phyloP scores from a whole-genome alignment of 1,284 basidiomycete species.

The Sporisorium exsertum region DNA sequence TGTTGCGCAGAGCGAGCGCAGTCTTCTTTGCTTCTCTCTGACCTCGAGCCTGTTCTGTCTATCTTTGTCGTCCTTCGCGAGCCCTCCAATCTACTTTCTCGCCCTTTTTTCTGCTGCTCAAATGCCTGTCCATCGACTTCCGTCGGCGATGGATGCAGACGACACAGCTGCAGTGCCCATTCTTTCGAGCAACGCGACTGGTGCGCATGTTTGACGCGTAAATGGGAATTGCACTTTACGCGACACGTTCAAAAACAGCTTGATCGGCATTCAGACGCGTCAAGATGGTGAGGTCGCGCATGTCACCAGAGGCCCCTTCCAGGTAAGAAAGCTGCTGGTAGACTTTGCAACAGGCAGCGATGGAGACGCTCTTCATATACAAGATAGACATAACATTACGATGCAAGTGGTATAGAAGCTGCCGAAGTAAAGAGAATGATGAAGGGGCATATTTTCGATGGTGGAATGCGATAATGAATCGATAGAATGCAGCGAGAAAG shows the following conservation, averaged over 20 bases:
- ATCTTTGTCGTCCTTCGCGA: neutral
- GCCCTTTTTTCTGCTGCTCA: conserved; percentile 8
- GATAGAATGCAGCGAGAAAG: neutral
- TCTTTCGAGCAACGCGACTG: conserved; percentile 16
- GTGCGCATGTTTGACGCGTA: conserved; percentile 36
- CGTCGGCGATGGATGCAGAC: neutral
- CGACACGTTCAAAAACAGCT: conserved; percentile 29
- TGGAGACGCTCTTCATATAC: neutral
- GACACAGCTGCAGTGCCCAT: conserved; percentile 32
- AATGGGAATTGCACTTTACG: conserved; percentile 34
- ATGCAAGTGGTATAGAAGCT: conserved; percentile 6
- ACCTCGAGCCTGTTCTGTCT: neutral
- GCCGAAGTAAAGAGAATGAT: neutral
- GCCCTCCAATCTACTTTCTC: conserved; percentile 3
- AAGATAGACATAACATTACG: neutral
- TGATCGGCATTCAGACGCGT: neutral
- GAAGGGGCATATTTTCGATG: neutral
- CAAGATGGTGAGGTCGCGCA: neutral
- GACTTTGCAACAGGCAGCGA: neutral
- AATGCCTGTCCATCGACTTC: conserved; percentile 4
- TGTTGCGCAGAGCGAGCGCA: neutral
- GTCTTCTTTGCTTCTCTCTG: neutral
- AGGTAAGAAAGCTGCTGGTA: neutral
- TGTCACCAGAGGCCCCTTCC: neutral
- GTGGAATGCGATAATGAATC: neutral